Base-by-base conservation (phyloP, 2,329 filamentous ascomycete genomes). In the Mycogone perniciosa region DNA sequence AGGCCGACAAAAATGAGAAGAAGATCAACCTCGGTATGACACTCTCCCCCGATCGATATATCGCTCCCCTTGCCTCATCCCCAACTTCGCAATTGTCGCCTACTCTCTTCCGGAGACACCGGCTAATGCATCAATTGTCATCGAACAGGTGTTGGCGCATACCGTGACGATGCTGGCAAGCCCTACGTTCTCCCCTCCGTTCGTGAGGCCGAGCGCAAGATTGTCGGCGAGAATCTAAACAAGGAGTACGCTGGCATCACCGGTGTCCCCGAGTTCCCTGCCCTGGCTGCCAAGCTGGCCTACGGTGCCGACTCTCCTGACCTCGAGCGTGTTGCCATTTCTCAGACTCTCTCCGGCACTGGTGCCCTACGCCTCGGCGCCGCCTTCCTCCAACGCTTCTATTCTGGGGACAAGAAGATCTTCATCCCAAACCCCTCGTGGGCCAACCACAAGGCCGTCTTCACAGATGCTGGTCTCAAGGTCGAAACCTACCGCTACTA, bases 241-340 rank as follows among this genome's bases (percentile, higher is more conserved):
- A 96, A 97, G 80, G 93, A 97, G 74, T 97, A 97, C 71, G 89
- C 92, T 59, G 90, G 89, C 71, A 99, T 99, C 74, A 97, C 93
- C 44, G 93, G 93, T 77, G 82, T 97, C 42, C 89, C 91, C 59
- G 81, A 90, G 63, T 96, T 99, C 80, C 95, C 91, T 72, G 88
- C 88, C 69, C 88, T 91, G 58, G 92, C 93, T 53, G 91, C 90
- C 58, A 76, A 88, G 67, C 85, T 99, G 54, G 93, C 93, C 64
- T 97, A 96, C 71, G 92, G 92, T 59, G 70, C 81, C 63, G 84
- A 88, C 73, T 93, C 86, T 55, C 72, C 85, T 41, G 85, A 84
- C 60, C 80, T 97, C 69, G 75, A 79, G 63, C 86, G 90, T 64
- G 76, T 96, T 57, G 90, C 85, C 74, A 90, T 96, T 72, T 96